Base-by-base conservation (phyloP, 306 rosid genomes). In the Cicer bijugum region DNA sequence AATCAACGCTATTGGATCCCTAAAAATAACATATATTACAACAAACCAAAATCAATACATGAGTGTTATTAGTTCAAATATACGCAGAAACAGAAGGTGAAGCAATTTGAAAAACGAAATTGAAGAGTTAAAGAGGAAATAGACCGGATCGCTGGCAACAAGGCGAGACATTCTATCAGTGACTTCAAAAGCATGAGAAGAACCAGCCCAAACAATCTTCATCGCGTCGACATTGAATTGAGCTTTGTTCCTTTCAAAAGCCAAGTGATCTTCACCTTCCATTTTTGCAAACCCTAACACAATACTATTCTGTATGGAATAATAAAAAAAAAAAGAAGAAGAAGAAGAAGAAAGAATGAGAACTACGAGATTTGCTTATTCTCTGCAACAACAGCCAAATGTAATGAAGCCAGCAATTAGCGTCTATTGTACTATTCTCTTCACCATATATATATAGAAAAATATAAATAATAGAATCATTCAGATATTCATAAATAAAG, bases 151-250 rank as follows among this genome's bases (percentile, higher is more conserved):
- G 70, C 88, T 81, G 57, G 99, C 96, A 58, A 91, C 97, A 15
- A 91, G 87, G 59, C 90, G 93, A 84, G 96, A 43, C 75, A 95
- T 95, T 64, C 92, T 80, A 53, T 95, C 99, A 68, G 96, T 85
- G 33, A 95, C 78, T 60, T 91, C 78, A 19, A 86, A 66, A 16
- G 80, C 84, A 16, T 91, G 88, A 75, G 75, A 89, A 70, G 96
- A 91, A 69, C 97, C 96, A 0, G 91, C 93, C 99, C 97, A 95
- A 42, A 90, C 87, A 83, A 95, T 72, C 88, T 91, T 95, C 96
- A 95, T 89, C 60, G 86, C 93, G 2, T 90, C 91, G 12, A 91
- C 97, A 75, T 91, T 93, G 72, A 95, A 95, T 71, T 78, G 84
- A 6, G 97, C 73, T 70, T 61, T 91, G 90, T 77, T 88, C 79